Conservation (phyloP, 2,329 filamentous ascomycete genomes). For the Calonectria hongkongensis region DNA sequence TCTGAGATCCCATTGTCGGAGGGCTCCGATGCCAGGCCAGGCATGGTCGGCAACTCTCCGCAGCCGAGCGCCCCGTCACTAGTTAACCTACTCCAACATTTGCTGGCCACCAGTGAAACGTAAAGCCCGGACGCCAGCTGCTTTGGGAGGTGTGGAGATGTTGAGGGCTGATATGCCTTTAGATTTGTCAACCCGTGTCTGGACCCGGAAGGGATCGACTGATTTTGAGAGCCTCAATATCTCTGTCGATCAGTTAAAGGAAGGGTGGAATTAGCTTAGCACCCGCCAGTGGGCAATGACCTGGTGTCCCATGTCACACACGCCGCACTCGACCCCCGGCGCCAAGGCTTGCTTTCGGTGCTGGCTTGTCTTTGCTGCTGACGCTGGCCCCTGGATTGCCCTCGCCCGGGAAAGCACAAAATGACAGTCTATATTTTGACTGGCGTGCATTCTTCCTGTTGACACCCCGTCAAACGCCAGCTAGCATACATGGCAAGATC, state of each 20-base stretch:
- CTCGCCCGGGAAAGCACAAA: conserved; percentile 17
- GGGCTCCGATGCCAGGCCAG: conserved; percentile 12
- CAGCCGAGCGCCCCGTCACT: conserved; percentile 16
- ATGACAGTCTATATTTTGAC: not conserved
- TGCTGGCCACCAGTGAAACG: conserved; percentile 14
- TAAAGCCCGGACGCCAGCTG: conserved; percentile 19
- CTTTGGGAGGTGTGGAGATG: conserved; percentile 24
- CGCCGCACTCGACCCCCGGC: conserved; percentile 7
- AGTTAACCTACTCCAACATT: conserved; percentile 23
- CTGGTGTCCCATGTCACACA: conserved; percentile 20
- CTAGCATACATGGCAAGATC: conserved; percentile 4
- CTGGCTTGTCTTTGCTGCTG: not conserved
- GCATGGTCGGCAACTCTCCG: conserved; percentile 10
- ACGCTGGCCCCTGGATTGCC: not conserved
- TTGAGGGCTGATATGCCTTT: conserved; percentile 24
- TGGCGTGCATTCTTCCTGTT: conserved; percentile 13
- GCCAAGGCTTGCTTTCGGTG: conserved; percentile 10
- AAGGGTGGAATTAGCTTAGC: not conserved
- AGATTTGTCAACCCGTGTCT: conserved; percentile 33
- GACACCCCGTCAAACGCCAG: conserved; percentile 6
- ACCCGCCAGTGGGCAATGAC: conserved; percentile 18
- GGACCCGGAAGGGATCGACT: conserved; percentile 30
- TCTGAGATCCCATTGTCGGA: conserved; percentile 12
- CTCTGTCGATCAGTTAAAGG: conserved; percentile 27
- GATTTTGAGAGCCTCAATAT: conserved; percentile 31